These are phyloP conservation scores for Mortierella claussenii DNA, from an alignment of 192 early-diverging fungal genomes.

Conservation along the genomic window DNA sequence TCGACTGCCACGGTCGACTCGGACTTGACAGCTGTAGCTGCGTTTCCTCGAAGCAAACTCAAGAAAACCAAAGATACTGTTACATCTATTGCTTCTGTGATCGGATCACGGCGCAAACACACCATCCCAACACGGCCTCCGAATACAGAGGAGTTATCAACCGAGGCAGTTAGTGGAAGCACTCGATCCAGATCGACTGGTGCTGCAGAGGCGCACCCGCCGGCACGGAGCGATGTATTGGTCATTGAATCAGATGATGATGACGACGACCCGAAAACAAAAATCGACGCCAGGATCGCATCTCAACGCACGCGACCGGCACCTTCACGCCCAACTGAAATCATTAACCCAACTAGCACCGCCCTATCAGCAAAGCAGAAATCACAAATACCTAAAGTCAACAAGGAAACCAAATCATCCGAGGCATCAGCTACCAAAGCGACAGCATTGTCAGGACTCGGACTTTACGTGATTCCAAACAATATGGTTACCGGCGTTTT, in stretches of 20 bases:
- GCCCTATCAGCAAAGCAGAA: background rate
- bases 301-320: too few relatives aligned
- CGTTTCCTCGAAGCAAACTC: background rate
- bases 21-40: background rate
- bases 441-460: slow-evolving; percentile 3
- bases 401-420: too few relatives aligned
- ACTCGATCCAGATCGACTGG: too few relatives aligned
- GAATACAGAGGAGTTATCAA: background rate
- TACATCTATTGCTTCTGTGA: slow-evolving; percentile 2
- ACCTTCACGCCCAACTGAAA: too few relatives aligned
- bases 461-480: slow-evolving; percentile 28
- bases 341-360: background rate
- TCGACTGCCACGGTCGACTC: background rate
- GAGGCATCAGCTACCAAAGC: background rate
- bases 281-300: too few relatives aligned
- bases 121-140: background rate
- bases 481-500: slow-evolving; percentile 25
- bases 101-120: slow-evolving; percentile 22
- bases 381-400: background rate
- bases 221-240: too few relatives aligned
- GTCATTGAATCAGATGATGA: background rate
- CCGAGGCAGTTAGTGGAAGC: background rate
- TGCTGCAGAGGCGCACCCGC: too few relatives aligned
- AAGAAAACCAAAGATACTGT: slow-evolving; percentile 18
- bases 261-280: background rate